phyloP scores from a whole-genome alignment of 148 eudicot species.

The Hydrangea macrophylla region DNA sequence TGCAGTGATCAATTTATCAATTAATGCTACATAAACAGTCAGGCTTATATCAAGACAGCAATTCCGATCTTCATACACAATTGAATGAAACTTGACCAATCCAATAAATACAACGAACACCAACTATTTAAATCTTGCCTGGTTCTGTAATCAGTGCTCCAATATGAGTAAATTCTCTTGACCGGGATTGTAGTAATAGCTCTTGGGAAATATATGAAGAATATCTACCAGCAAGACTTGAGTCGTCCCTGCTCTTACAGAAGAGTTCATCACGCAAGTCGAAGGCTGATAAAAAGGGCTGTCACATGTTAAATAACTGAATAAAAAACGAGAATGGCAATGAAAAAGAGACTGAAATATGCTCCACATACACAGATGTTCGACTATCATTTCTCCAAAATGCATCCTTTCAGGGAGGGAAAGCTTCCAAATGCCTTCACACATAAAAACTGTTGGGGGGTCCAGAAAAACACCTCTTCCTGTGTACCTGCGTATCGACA shows the following conservation, averaged over 20 bases:
- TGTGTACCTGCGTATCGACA: constrained; percentile 82
- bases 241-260: constrained; percentile 54
- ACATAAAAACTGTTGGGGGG: constrained; percentile 74
- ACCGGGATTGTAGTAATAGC: constrained; percentile 36
- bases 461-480: constrained; percentile 90
- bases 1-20: too few relatives aligned
- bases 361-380: constrained; percentile 52
- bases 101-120: not conserved
- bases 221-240: constrained; percentile 52
- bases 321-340: not conserved
- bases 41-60: not conserved
- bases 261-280: constrained; percentile 61
- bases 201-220: constrained; percentile 47
- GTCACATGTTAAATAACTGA: constrained; percentile 6
- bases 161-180: constrained; percentile 37
- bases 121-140: constrained; percentile 41
- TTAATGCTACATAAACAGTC: not conserved
- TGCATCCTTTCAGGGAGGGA: constrained; percentile 53
- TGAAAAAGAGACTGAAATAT: not conserved
- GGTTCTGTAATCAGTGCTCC: constrained; percentile 94
- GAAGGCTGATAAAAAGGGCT: constrained; percentile 48
- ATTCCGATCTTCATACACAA: not conserved
- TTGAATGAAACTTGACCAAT: not conserved
- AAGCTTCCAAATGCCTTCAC: constrained; percentile 62
- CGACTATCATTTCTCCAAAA: constrained; percentile 28